Evolutionary conservation across 2,329 filamentous ascomycete species (phyloP), one percentile per base, ranked within the genome.

Genomic region (Ophiostoma perfectum): DNA sequence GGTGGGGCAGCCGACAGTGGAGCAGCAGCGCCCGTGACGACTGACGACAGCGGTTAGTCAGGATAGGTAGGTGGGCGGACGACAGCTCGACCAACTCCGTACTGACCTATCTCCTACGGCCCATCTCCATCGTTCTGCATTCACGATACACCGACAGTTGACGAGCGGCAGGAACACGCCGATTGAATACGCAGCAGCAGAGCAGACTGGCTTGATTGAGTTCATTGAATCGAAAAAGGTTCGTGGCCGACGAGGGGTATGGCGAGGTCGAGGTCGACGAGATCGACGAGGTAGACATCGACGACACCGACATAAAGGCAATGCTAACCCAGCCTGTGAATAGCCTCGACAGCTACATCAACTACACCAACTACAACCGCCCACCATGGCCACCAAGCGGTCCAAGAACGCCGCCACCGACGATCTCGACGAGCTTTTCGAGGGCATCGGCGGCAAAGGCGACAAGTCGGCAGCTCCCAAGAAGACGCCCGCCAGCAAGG

Each of bases 401-500:
- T 44, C 82, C 70, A 88, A 87, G 77, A 67, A 66, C 68, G 78
- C 83, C 42, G 78, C 83, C 71, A 84, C 87, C 75, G 86, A 88
- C 75, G 86, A 88, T 74, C 78, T 90, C 74, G 85, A 86, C 74
- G 85, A 89, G 72, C 84, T 90, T 74, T 87, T 90, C 75, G 84
- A 86, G 71, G 86, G 83, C 70, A 84, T 90, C 74, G 82, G 81
- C 18, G 72, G 77, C 67, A 78, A 77, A 69, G 66, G 76, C 70
- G 82, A 81, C 27, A 27, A 27, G 27, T 27, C 27, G 75, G 16
- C 70, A 2, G 62, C 66, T 2, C 58, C 44, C 44, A 52, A 44
- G n/a, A 69, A 86, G 68, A 76, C 78, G 70, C 79, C 80, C 70
- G 36, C 44, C 7, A 44, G n/a, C 64, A 41, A 52, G 27, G 77